Conservation (phyloP, 2,329 filamentous ascomycete species). For the Penicillium sp. region DNA sequence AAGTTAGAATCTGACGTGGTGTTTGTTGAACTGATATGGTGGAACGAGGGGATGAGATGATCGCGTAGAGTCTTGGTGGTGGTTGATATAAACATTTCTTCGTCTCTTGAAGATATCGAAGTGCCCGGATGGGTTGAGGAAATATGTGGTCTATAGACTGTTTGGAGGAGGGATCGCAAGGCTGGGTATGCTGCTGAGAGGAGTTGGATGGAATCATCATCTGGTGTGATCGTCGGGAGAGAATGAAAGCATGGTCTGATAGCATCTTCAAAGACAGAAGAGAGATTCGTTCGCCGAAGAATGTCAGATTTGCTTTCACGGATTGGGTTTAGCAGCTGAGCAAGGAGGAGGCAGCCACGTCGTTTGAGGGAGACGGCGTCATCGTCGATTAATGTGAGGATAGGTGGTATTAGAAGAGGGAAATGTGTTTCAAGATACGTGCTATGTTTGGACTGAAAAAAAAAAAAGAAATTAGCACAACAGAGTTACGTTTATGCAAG, state of each 20-base stretch:
- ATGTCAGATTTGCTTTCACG: slow-evolving; percentile 44
- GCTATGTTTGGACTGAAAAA: slow-evolving; percentile 31
- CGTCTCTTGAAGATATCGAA: slow-evolving; percentile 19
- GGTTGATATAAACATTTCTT: slow-evolving; percentile 29
- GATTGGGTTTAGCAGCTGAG: slow-evolving; percentile 41
- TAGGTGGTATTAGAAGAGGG: slow-evolving; percentile 49
- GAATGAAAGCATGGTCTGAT: slow-evolving; percentile 70
- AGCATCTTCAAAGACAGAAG: slow-evolving; percentile 52
- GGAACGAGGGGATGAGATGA: slow-evolving; percentile 44
- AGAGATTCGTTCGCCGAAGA: slow-evolving; percentile 48
- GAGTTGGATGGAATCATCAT: slow-evolving; percentile 69
- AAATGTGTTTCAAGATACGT: slow-evolving; percentile 48
- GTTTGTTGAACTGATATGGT: slow-evolving; percentile 52
- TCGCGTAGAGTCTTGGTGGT: slow-evolving; percentile 38
- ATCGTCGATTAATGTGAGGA: slow-evolving; percentile 52
- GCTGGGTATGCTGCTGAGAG: slow-evolving; percentile 70
- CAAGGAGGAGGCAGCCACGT: slow-evolving; percentile 44
- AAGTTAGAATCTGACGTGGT: slow-evolving; percentile 51
- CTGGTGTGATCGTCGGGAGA: slow-evolving; percentile 77
- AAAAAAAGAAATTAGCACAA: slow-evolving; percentile 5
- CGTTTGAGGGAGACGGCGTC: slow-evolving; percentile 42
- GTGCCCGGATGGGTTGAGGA: slow-evolving; percentile 31
- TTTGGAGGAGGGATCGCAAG: slow-evolving; percentile 62
- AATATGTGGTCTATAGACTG: slow-evolving; percentile 44
- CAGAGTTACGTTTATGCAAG: background rate